Conservation (phyloP, 345 rosid genomes). For the Tarenaya hassleriana region DNA sequence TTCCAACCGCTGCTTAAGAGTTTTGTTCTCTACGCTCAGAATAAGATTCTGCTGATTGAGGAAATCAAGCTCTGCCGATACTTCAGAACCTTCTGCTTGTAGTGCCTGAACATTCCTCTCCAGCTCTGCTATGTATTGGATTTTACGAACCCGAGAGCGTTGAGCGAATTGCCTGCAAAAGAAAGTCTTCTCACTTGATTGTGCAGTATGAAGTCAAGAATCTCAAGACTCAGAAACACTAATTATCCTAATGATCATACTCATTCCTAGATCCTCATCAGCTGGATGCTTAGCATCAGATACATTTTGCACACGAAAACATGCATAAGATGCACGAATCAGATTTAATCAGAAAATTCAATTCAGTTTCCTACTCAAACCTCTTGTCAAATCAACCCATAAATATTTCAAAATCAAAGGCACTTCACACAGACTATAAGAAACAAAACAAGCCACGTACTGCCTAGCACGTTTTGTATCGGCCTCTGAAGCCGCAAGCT, state of each 20-base stretch:
- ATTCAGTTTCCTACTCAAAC: too few species aligned
- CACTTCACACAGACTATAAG: background rate
- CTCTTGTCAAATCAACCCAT: background rate
- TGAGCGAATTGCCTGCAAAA: slow-evolving; percentile 85
- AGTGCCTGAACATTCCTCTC: slow-evolving; percentile 87
- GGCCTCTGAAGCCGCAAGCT: slow-evolving; percentile 44
- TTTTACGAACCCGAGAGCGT: slow-evolving; percentile 88
- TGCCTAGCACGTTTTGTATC: slow-evolving; percentile 76
- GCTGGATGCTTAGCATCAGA: background rate
- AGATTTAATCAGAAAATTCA: background rate
- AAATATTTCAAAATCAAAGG: background rate
- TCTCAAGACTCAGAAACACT: background rate
- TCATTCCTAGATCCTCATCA: background rate
- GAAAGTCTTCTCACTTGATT: slow-evolving; percentile 1
- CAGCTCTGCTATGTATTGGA: slow-evolving; percentile 91
- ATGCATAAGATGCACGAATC: background rate
- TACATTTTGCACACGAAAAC: background rate
- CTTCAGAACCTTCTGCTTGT: slow-evolving; percentile 77
- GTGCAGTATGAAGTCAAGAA: background rate
- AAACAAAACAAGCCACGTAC: slow-evolving; percentile 40
- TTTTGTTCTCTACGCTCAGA: slow-evolving; percentile 75
- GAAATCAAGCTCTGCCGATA: slow-evolving; percentile 76
- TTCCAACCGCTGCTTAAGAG: slow-evolving; percentile 68
- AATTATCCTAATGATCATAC: background rate
- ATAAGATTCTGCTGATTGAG: slow-evolving; percentile 72